phyloP scores from a whole-genome alignment of 1,284 basidiomycete genomes.

The Paramarasmius palmivorus region DNA sequence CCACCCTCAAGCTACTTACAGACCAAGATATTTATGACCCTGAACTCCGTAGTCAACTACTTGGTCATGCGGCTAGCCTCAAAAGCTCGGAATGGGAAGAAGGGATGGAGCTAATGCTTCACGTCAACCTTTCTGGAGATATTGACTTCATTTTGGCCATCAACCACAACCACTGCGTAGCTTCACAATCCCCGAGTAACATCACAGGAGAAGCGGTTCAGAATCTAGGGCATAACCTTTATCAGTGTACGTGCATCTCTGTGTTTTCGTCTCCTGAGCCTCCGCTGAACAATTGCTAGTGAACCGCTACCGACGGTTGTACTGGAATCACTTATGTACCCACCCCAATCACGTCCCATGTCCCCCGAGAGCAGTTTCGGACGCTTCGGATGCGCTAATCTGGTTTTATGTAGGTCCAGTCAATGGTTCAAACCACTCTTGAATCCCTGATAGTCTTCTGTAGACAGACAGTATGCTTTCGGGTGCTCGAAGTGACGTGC shows the following conservation, averaged over 20 bases:
- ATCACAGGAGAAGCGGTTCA: conserved; percentile 26
- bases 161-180: conserved; percentile 42
- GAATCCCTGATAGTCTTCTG: conserved; percentile 1
- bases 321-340: conserved; percentile 51
- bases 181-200: conserved; percentile 36
- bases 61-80: conserved; percentile 28
- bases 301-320: conserved; percentile 44
- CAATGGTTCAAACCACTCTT: too few relatives aligned
- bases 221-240: conserved; percentile 25
- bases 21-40: conserved; percentile 49
- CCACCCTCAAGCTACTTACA: conserved; percentile 36
- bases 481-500: conserved; percentile 40
- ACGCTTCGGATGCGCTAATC: conserved; percentile 49
- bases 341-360: conserved; percentile 46
- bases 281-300: conserved; percentile 34
- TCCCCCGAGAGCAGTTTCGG: conserved; percentile 39
- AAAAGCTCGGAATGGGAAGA: conserved; percentile 20
- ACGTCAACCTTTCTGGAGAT: conserved; percentile 22
- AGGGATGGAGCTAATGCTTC: conserved; percentile 42
- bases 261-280: not conserved
- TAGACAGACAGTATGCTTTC: conserved; percentile 51
- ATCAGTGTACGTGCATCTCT: too few relatives aligned
- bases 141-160: conserved; percentile 32
- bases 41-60: conserved; percentile 23
- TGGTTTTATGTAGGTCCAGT: conserved; percentile 44